Evolutionary conservation across 75 land plant genomes (phyloP).

Genomic region (Gnetum montanum): DNA sequence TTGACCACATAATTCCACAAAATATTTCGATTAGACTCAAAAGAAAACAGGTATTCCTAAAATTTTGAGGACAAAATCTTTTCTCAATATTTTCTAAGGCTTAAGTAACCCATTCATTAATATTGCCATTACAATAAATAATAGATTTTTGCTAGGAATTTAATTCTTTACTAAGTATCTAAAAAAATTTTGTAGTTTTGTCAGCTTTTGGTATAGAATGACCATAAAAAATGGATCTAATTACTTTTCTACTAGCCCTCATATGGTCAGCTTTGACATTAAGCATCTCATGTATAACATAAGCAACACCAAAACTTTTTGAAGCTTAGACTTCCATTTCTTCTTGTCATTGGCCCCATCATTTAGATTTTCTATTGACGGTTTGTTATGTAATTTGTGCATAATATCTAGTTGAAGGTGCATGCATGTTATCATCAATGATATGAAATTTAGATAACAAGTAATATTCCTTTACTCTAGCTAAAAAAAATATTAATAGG

Average conservation of each 20-base stretch:
- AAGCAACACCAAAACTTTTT: slow-evolving; percentile 14
- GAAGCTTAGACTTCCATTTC: slow-evolving; percentile 17
- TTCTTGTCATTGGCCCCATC: slow-evolving; percentile 8
- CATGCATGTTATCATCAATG: slow-evolving; percentile 4
- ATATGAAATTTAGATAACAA: too few relatives aligned
- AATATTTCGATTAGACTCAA: too few relatives aligned
- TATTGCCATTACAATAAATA: too few relatives aligned
- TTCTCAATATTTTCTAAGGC: too few relatives aligned
- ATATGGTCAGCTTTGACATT: slow-evolving; percentile 1
- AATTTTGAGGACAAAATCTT: too few relatives aligned
- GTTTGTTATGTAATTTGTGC: slow-evolving; percentile 12
- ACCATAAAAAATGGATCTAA: not conserved
- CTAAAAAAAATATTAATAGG: too few relatives aligned
- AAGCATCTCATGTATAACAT: slow-evolving; percentile 4
- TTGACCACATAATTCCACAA: too few relatives aligned
- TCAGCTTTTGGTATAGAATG: slow-evolving; percentile 3
- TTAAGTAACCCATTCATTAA: too few relatives aligned
- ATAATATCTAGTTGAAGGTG: slow-evolving; percentile 1
- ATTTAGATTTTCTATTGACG: slow-evolving; percentile 5
- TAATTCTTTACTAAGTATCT: slow-evolving; percentile 1
- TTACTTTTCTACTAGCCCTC: not conserved
- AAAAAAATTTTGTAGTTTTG: slow-evolving; percentile 4
- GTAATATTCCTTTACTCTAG: too few relatives aligned
- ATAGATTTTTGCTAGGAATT: too few relatives aligned
- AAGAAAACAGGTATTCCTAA: too few relatives aligned